Conservation (phyloP, 805 yeast genomes). For the Kodamaea kakaduensis region DNA sequence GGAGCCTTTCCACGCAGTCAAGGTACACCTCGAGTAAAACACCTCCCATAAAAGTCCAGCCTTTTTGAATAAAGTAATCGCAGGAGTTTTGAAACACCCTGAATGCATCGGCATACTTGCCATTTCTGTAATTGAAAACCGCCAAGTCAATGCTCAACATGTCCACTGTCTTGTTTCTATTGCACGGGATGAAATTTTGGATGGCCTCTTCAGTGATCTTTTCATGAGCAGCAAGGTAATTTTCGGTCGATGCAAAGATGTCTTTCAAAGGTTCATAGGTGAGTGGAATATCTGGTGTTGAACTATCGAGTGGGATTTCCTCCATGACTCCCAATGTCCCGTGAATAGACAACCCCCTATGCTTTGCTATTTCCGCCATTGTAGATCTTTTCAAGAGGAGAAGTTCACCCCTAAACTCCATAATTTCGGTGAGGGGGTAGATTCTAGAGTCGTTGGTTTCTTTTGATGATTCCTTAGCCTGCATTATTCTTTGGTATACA, state of each 20-base stretch:
- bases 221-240: slow-evolving; percentile 36
- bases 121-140: slow-evolving; percentile 53
- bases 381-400: slow-evolving; percentile 45
- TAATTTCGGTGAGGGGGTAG: slow-evolving; percentile 19
- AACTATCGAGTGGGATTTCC: slow-evolving; percentile 20
- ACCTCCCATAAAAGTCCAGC: slow-evolving; percentile 73
- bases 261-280: slow-evolving; percentile 16
- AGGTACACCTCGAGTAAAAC: slow-evolving; percentile 63
- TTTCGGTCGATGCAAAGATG: slow-evolving; percentile 14
- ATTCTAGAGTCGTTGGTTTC: slow-evolving; percentile 13
- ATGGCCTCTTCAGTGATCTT: slow-evolving; percentile 54
- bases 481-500: slow-evolving; percentile 22
- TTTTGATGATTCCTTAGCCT: slow-evolving; percentile 14
- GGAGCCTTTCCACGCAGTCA: slow-evolving; percentile 54
- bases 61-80: slow-evolving; percentile 58
- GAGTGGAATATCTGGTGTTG: slow-evolving; percentile 4
- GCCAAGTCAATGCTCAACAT: slow-evolving; percentile 78
- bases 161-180: slow-evolving; percentile 63
- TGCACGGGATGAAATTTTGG: slow-evolving; percentile 46
- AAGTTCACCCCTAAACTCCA: slow-evolving; percentile 48
- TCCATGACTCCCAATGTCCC: slow-evolving; percentile 18
- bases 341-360: slow-evolving; percentile 17
- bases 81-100: slow-evolving; percentile 65
- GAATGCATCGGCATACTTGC: slow-evolving; percentile 57
- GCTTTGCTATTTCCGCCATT: slow-evolving; percentile 25